A percentile compares a stretch with the other conserved stretches of the same genome.
Evolutionary conservation across 176 grass and related monocot species (phyloP).

Genomic region (Raddia guianensis): DNA sequence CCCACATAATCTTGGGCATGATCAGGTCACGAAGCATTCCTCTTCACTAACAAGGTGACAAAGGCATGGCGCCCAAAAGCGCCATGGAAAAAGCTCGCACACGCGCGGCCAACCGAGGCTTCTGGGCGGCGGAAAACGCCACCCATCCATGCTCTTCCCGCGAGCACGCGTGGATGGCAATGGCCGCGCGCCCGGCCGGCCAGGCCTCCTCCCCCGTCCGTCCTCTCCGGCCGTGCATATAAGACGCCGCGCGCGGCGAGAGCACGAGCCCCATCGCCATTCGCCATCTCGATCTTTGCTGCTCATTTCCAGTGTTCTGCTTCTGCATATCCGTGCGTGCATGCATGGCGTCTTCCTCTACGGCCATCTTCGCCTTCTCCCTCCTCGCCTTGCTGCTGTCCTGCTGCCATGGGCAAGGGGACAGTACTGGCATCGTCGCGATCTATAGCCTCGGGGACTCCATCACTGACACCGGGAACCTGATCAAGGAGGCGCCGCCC

Average conservation of each 20-base stretch:
- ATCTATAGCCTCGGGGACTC: conserved; percentile 98
- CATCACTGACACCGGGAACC: conserved; percentile 93
- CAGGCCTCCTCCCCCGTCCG: no score
- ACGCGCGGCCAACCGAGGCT: conserved; percentile 33
- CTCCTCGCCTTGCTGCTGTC: not conserved
- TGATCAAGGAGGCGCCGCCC: conserved; percentile 52
- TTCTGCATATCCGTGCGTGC: not conserved
- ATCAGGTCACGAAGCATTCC: conserved; percentile 9
- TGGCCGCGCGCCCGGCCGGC: not conserved
- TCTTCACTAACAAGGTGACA: not conserved
- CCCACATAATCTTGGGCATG: conserved; percentile 11
- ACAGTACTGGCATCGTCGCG: conserved; percentile 39
- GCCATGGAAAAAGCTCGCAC: not conserved
- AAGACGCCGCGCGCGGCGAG: not conserved
- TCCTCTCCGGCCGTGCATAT: not conserved
- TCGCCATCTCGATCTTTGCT: not conserved
- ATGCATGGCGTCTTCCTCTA: conserved; percentile 47
- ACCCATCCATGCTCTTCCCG: conserved; percentile 5
- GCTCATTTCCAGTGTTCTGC: not conserved
- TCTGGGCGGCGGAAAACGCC: conserved; percentile 36
- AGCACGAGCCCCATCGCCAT: not conserved
- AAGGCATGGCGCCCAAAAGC: conserved; percentile 7
- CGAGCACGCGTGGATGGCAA: conserved; percentile 15
- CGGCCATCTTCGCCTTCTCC: conserved; percentile 11
- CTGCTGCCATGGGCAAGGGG: not conserved